Base-by-base conservation (phyloP, 257 asterid species). In the Nicotiana otophora region DNA sequence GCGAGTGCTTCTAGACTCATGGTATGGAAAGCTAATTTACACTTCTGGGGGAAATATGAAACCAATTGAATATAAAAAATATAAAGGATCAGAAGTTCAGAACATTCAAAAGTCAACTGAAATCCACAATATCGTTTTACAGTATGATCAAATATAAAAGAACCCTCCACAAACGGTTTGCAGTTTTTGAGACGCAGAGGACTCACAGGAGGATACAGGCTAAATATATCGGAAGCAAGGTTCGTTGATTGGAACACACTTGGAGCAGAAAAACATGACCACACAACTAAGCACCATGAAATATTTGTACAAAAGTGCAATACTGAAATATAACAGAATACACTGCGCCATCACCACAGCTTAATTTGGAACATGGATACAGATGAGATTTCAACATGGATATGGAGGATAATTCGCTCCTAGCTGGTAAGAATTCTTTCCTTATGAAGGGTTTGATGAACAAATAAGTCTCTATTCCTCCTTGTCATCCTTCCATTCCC, bases 291-390 rank as follows among this genome's bases (percentile, higher is more conserved):
- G 80, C 46, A 75, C 30, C 23, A 53, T 51, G 80, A 75, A 14
- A 53, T 51, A 48, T 28, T 28, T 75, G 80, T 75, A 75, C 80
- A 75, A 1, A 75, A 75, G 63, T 26, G 46, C 26, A 20, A 48
- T 74, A 48, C 28, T 26, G 62, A 74, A 74, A 74, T 23, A 74
- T 57, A 48, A 74, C 42, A 74, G 80, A 74, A 74, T 74, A 74
- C 62, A 4, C 62, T 74, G 63, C 42, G 26, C 26, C 80, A 74
- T 48, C 80, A 15, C 26, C 5, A n/a, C 63, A 15, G 80, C 48
- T 53, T 75, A 28, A 53, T 75, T 61, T 61, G 7, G 67, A 61
- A 61, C 67, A 16, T 51, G 80, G 63, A 75, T 72, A 72, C 53
- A 15, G 14, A 5, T 61, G 26, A 51, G 63, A 51, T 51, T 23